Base-by-base conservation (phyloP, 345 rosid species). In the Murraya paniculata region DNA sequence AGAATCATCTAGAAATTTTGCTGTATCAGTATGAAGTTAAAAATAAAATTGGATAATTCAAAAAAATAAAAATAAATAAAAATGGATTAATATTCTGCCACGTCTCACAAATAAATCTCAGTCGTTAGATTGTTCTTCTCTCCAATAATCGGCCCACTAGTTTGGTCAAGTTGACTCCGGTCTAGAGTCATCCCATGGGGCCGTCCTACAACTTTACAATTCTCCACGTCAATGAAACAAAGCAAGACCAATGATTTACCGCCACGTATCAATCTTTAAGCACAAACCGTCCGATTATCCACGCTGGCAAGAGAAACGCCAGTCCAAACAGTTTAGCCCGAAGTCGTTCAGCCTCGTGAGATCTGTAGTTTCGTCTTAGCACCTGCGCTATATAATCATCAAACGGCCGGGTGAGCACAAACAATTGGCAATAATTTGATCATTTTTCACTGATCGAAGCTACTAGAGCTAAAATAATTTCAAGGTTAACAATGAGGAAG, bases 401-500 rank as follows among this genome's bases (percentile, higher is more conserved):
- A 5, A 45, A 45, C 50, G 50, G 50, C 50, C 0, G 13, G 11
- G 50, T 0, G 3, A 3, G 0, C 57, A 6, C 5, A 58, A 24
- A 48, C 5, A 24, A 3, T 30, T 5, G 38, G 24, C 21, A 11
- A 9, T 41, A 62, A 33, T 50, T 31, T 48, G 41, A 70, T 45
- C 41, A 35, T 30, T 39, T 45, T 55, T 16, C 48, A 14, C 58
- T 38, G 60, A 62, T 58, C 72, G 78, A 83, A 86, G 83, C 81
- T 81, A 58, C 77, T 61, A 45, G 78, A 78, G 57, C 48, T 11
- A 45, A 0, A 45, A 4, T 55, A 28, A 10, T 41, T 19, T 39
- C 30, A 57, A 74, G 72, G 73, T 75, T 56, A 38, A 78, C 81
- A 13, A 96, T 94, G 99, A 86, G 93, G 97, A 94, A 88, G 91